Percentiles rank a stretch among this genome's conserved stretches.
Conservation (phyloP, 176 grass and related monocot genomes). For the Phoenix dactylifera region DNA sequence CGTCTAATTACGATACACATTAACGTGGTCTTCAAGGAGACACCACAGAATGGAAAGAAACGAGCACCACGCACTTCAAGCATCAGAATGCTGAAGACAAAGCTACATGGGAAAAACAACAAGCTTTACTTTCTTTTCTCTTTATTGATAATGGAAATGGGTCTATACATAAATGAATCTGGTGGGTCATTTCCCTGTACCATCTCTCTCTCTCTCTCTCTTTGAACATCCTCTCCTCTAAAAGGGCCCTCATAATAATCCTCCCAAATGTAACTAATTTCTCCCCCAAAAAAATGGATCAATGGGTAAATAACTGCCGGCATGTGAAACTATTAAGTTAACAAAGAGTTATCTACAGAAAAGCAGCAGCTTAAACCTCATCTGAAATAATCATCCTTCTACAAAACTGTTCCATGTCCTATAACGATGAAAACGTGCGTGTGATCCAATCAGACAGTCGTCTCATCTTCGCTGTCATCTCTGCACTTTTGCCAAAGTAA, state of each 20-base stretch:
- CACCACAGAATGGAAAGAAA: too few species aligned
- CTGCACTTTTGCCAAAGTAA: constrained; percentile 54
- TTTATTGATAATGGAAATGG: neutral
- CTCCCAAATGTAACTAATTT: neutral
- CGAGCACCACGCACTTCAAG: too few species aligned
- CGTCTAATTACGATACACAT: too few species aligned
- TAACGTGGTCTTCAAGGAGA: too few species aligned
- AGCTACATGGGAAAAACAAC: too few species aligned
- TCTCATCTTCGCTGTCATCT: constrained; percentile 53
- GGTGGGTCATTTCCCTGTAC: constrained; percentile 5
- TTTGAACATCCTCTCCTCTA: neutral
- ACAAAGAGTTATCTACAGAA: constrained; percentile 8
- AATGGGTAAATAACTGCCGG: neutral
- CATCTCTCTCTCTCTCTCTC: neutral
- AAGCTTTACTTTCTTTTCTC: neutral
- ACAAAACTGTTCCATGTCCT: constrained; percentile 14
- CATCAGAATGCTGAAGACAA: too few species aligned
- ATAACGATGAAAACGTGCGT: constrained; percentile 36
- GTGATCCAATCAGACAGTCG: constrained; percentile 46
- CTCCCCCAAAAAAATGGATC: constrained; percentile 3
- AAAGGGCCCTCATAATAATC: neutral
- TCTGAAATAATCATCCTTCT: neutral
- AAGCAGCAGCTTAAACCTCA: constrained; percentile 4
- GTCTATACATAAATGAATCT: constrained; percentile 1
- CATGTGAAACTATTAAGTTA: constrained; percentile 21